A percentile compares a stretch with the other conserved stretches of the same genome.
Evolutionary conservation across 495 filamentous ascomycete species (phyloP).

Genomic region (Extremus antarcticus): DNA sequence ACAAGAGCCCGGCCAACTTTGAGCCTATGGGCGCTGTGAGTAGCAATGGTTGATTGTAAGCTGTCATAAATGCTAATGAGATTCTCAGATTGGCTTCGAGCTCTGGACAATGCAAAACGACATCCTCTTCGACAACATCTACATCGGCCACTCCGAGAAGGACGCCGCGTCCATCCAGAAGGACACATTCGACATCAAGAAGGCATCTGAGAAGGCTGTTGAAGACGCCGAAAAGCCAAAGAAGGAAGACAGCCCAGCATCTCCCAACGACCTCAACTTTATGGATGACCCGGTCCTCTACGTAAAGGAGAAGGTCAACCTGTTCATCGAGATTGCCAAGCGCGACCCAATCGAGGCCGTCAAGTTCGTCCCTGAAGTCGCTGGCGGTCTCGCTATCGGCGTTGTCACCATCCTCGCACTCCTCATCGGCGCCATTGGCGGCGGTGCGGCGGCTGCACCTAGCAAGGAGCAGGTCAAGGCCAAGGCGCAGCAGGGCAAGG

Average conservation of each 20-base stretch:
- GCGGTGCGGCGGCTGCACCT: slow-evolving; percentile 40
- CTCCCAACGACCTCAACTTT: slow-evolving; percentile 73
- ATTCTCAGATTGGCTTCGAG: slow-evolving; percentile 77
- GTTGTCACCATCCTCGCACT: slow-evolving; percentile 58
- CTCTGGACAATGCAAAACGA: slow-evolving; percentile 99
- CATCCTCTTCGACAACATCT: slow-evolving; percentile 99
- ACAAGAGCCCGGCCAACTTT: slow-evolving; percentile 91
- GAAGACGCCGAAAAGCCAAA: slow-evolving; percentile 79
- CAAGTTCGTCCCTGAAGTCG: slow-evolving; percentile 85
- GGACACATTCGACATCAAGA: slow-evolving; percentile 91
- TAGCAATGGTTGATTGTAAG: slow-evolving; percentile 18
- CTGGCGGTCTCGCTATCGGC: slow-evolving; percentile 62
- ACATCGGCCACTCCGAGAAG: slow-evolving; percentile 93
- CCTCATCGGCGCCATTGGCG: slow-evolving; percentile 46
- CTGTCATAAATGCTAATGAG: slow-evolving; percentile 11
- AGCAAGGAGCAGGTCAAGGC: slow-evolving; percentile 44
- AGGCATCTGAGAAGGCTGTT: slow-evolving; percentile 67
- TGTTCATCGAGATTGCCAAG: slow-evolving; percentile 37
- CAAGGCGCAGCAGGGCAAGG: slow-evolving; percentile 49
- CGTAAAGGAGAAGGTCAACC: slow-evolving; percentile 53
- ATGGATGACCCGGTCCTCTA: slow-evolving; percentile 82
- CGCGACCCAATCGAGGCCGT: slow-evolving; percentile 80
- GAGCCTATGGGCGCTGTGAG: slow-evolving; percentile 95
- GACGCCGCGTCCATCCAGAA: slow-evolving; percentile 84
- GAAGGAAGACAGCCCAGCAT: slow-evolving; percentile 49